These are phyloP conservation scores for Gyromitra esculenta DNA, from an alignment of 2,329 filamentous ascomycete genomes.

Conservation along the genomic window DNA sequence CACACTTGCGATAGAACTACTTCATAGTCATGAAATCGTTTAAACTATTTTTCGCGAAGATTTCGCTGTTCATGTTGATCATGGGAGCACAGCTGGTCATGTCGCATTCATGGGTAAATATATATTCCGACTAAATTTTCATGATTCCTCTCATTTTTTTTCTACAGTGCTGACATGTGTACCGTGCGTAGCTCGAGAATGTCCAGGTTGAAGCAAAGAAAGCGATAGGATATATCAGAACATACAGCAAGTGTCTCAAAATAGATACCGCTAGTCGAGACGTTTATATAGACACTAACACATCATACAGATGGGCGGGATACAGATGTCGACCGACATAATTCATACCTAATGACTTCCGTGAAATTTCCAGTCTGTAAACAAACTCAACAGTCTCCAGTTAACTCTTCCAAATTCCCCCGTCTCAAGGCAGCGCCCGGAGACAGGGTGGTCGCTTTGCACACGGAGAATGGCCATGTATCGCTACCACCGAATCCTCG, in stretches of 20 bases:
- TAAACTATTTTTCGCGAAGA: neutral
- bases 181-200: conserved; percentile 96
- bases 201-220: conserved; percentile 84
- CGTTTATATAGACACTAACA: conserved; percentile 12
- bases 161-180: conserved; percentile 1
- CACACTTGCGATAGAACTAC: conserved; percentile 5
- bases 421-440: conserved; percentile 34
- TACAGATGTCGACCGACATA: conserved; percentile 15
- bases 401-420: conserved; percentile 20
- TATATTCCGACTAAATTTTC: neutral
- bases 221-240: conserved; percentile 78
- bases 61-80: conserved; percentile 8
- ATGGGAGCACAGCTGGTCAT: conserved; percentile 23
- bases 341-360: conserved; percentile 32
- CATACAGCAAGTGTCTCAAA: conserved; percentile 18
- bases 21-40: conserved; percentile 8
- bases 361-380: conserved; percentile 25
- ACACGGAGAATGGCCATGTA: conserved; percentile 45
- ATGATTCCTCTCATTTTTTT: neutral
- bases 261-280: neutral
- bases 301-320: conserved; percentile 23
- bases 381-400: conserved; percentile 23
- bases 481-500: conserved; percentile 6
- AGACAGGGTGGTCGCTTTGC: conserved; percentile 39
- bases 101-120: conserved; percentile 48